Conservation (phyloP, 495 filamentous ascomycete genomes). For the Penicillium soppii region DNA sequence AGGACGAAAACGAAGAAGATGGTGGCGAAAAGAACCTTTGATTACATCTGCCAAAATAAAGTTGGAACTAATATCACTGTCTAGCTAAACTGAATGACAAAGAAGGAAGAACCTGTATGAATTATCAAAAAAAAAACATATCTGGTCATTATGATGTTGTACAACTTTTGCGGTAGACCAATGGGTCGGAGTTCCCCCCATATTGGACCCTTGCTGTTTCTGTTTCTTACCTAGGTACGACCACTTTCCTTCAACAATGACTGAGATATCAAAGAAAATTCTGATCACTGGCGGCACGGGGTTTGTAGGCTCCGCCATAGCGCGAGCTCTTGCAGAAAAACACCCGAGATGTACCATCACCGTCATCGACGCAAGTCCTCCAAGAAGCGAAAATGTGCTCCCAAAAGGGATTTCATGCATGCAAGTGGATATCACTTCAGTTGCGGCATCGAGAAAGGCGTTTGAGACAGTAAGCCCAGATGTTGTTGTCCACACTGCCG, state of each 20-base stretch:
- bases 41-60: too few relatives aligned
- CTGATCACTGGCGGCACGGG: constrained; percentile 57
- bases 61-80: too few relatives aligned
- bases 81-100: too few relatives aligned
- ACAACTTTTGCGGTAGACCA: not conserved
- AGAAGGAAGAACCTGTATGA: not conserved
- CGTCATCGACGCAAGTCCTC: constrained; percentile 40
- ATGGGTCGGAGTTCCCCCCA: not conserved
- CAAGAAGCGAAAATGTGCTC: constrained; percentile 29
- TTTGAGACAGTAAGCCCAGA: constrained; percentile 35
- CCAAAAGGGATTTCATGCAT: constrained; percentile 31
- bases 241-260: constrained; percentile 7
- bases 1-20: not conserved
- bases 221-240: too few relatives aligned
- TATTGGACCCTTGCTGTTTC: not conserved
- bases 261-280: constrained; percentile 25
- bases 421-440: constrained; percentile 39
- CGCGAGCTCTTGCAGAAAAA: constrained; percentile 40
- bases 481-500: constrained; percentile 47
- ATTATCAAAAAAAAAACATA: not conserved
- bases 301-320: constrained; percentile 48
- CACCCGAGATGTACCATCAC: constrained; percentile 44
- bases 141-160: not conserved
- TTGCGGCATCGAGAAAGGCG: constrained; percentile 25
- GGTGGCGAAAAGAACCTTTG: not conserved